phyloP scores from a whole-genome alignment of 2,329 filamentous ascomycete species.

The Metarhizium guizhouense region DNA sequence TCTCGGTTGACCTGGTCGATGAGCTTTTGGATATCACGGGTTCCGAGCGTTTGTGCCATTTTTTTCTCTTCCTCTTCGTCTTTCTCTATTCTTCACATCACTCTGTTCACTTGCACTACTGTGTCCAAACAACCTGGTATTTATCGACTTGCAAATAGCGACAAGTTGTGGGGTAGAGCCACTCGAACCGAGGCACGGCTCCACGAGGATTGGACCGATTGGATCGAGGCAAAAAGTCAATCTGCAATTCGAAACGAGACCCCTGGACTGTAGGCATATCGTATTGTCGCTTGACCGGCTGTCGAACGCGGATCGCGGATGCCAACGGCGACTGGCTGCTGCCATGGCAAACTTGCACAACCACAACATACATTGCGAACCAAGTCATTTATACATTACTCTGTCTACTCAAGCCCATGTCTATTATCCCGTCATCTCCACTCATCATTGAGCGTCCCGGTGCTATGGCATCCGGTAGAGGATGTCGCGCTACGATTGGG shows the following conservation, averaged over 20 bases:
- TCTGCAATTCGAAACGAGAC: too few relatives aligned
- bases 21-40: background rate
- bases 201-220: background rate
- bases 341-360: too few relatives aligned
- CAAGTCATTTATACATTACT: background rate
- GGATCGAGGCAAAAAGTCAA: background rate
- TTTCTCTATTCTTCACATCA: too few relatives aligned
- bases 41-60: background rate
- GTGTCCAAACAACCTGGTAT: too few relatives aligned
- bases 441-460: background rate
- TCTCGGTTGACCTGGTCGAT: slow-evolving; percentile 14
- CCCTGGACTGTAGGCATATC: too few relatives aligned
- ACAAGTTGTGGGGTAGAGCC: background rate
- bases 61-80: too few relatives aligned
- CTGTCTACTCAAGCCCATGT: background rate
- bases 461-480: slow-evolving; percentile 2
- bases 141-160: too few relatives aligned
- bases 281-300: too few relatives aligned
- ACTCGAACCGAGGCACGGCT: background rate
- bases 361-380: background rate
- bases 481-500: slow-evolving; percentile 24
- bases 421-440: slow-evolving; percentile 1
- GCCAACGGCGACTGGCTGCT: too few relatives aligned
- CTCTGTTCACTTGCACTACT: too few relatives aligned
- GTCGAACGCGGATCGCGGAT: too few relatives aligned